Base-by-base conservation (phyloP, 768 basidiomycete species). In the Lactifluus echinatus region DNA sequence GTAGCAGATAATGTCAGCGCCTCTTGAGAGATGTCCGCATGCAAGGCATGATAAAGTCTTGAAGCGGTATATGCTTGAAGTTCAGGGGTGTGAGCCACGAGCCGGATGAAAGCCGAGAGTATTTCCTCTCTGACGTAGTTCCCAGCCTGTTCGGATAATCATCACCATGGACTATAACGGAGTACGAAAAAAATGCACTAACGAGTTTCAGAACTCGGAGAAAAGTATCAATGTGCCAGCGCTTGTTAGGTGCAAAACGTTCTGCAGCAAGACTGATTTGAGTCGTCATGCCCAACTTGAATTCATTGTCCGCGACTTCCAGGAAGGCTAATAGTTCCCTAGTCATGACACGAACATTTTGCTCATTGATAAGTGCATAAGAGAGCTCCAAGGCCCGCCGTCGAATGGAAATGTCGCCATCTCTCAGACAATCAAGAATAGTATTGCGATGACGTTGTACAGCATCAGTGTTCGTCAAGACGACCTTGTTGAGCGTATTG, bases 141-240 rank as follows among this genome's bases (percentile, higher is more conserved):
- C 37, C 96, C 96, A 19, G 96, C 95, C 94, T 97, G 61, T 4
- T 34, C 28, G 42, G 26, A 50, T 50, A 11, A 4, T 45, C 12
- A 8, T 53, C 31, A 3, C 17, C 14, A 53, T 12, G 8, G 7
- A 21, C 24, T n/a, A 8, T 10, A 23, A 24, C 37, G 26, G 19
- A 2, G 28, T n/a, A 39, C 15, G 7, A 55, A 21, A 39, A 39
- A 34, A 37, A 40, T 21, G 2, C 3, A 76, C 86, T 56, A 57
- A 95, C 94, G 66, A 97, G 73, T 70, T 93, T 94, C 60, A 99
- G 71, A 2, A 93, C 90, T 28, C 96, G 81, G 47, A 99, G 72
- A 4, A 97, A 90, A 0, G 96, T 98, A 69, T 98, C 96, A 51
- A 99, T 99, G 69, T 99, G 96, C 95, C 95, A 99, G 62, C 96